Evolutionary conservation across 2,329 filamentous ascomycete genomes (phyloP).

Genomic region (Venturia carpophila): DNA sequence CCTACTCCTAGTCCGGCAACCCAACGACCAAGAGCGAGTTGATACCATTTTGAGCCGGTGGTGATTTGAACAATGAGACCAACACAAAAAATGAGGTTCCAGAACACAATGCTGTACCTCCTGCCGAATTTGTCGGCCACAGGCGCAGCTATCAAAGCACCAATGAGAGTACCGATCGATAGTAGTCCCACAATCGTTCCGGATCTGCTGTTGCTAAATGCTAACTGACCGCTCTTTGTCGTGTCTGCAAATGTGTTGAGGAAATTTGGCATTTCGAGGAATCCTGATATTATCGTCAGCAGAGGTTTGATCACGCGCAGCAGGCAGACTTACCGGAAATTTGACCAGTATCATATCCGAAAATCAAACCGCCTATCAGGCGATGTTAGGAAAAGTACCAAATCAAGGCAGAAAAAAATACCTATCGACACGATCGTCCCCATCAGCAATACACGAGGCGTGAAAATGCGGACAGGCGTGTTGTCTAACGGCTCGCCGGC

Average conservation of each 20-base stretch:
- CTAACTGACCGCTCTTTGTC: conserved; percentile 10
- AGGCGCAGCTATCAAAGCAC: conserved; percentile 35
- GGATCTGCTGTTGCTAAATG: conserved; percentile 28
- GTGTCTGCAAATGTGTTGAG: conserved; percentile 18
- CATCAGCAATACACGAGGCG: conserved; percentile 15
- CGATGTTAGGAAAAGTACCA: background rate
- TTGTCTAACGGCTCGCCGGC: conserved; percentile 13
- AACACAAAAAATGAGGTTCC: conserved; percentile 37
- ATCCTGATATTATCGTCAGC: conserved; percentile 16
- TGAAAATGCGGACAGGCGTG: conserved; percentile 8
- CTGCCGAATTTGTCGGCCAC: conserved; percentile 48
- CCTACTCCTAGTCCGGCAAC: conserved; percentile 38
- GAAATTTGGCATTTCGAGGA: conserved; percentile 20
- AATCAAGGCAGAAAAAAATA: background rate
- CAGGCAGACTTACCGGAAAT: conserved; percentile 9
- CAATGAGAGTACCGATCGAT: conserved; percentile 35
- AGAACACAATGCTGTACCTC: conserved; percentile 41
- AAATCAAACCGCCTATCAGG: conserved; percentile 13
- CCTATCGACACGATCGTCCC: conserved; percentile 17
- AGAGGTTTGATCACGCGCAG: background rate
- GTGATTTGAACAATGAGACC: conserved; percentile 39
- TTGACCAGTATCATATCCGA: conserved; percentile 20
- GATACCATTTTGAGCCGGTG: conserved; percentile 34
- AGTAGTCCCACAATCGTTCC: conserved; percentile 33
- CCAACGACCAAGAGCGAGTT: conserved; percentile 42